These are phyloP conservation scores for Ilyonectria robusta DNA, from an alignment of 2,329 filamentous ascomycete genomes.

Conservation along the genomic window DNA sequence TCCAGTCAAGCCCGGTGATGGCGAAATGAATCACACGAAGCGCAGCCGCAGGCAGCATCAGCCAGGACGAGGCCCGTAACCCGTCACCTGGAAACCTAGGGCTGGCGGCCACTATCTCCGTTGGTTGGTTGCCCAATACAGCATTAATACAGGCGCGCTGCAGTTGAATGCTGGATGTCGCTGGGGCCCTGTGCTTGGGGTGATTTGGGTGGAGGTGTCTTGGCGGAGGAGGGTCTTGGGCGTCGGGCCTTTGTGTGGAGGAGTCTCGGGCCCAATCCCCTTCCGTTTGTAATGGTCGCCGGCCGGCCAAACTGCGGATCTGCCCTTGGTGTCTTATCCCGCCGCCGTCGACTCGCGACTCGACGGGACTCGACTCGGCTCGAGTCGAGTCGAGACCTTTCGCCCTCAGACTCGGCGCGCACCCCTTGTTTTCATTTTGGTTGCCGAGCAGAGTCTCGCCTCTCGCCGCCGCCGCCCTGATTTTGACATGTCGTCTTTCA, in stretches of 20 bases:
- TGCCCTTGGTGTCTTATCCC: neutral
- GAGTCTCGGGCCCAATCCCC: neutral
- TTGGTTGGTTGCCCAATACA: too few species aligned
- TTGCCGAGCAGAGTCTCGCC: neutral
- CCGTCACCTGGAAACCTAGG: neutral
- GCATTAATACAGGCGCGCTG: too few species aligned
- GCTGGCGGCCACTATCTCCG: neutral
- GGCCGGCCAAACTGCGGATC: slow-evolving; percentile 15
- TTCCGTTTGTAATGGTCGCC: neutral
- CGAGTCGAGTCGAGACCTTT: slow-evolving; percentile 3
- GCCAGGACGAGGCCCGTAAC: neutral
- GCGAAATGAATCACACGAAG: neutral
- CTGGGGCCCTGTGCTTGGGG: neutral
- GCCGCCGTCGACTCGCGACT: neutral
- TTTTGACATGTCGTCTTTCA: slow-evolving; percentile 25
- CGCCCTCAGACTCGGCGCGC: neutral
- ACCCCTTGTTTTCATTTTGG: too few species aligned
- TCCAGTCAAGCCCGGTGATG: neutral
- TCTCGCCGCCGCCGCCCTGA: slow-evolving; percentile 13
- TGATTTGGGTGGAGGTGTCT: neutral
- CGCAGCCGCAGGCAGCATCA: neutral
- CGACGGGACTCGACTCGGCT: slow-evolving; percentile 2
- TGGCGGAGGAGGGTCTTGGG: neutral
- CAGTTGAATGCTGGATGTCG: neutral
- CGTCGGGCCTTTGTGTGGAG: neutral